Conservation (phyloP, 2,329 filamentous ascomycete species). For the Rutstroemia sp. region DNA sequence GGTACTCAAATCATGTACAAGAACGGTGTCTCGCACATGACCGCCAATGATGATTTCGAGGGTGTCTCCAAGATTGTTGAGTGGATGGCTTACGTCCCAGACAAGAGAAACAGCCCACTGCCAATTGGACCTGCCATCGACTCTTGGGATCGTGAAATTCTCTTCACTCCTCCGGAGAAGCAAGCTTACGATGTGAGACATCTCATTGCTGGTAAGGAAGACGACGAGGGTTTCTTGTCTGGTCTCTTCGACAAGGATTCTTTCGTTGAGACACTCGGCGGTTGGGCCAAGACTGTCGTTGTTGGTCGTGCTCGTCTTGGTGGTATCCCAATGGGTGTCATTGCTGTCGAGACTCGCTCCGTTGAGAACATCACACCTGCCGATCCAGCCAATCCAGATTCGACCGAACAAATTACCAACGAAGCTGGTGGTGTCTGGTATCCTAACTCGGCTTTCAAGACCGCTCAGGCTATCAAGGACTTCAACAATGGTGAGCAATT, state of each 20-base stretch:
- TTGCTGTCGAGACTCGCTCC: slow-evolving; percentile 89
- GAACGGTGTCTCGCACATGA: slow-evolving; percentile 99
- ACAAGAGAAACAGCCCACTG: slow-evolving; percentile 87
- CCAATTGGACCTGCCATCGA: slow-evolving; percentile 86
- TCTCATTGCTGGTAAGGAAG: slow-evolving; percentile 83
- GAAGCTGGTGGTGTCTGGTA: slow-evolving; percentile 99
- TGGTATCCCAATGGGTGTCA: slow-evolving; percentile 97
- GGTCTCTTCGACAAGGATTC: slow-evolving; percentile 96
- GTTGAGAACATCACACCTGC: slow-evolving; percentile 96
- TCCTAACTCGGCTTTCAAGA: slow-evolving; percentile 99
- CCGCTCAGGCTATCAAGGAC: slow-evolving; percentile 94
- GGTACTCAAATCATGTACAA: slow-evolving; percentile 99
- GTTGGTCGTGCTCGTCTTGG: slow-evolving; percentile 93
- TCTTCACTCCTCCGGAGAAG: slow-evolving; percentile 70
- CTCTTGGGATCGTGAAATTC: slow-evolving; percentile 86
- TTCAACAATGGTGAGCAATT: slow-evolving; percentile 99
- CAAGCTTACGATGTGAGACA: slow-evolving; percentile 88
- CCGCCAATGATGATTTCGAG: slow-evolving; percentile 93
- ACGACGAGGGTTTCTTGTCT: slow-evolving; percentile 70
- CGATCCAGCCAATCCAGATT: slow-evolving; percentile 96
- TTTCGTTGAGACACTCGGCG: slow-evolving; percentile 92
- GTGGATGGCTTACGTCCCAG: slow-evolving; percentile 95
- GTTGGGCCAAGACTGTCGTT: slow-evolving; percentile 95
- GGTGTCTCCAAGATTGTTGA: slow-evolving; percentile 97
- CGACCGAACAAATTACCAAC: slow-evolving; percentile 87